Conservation (phyloP, 768 basidiomycete genomes). For the Lactarius trivialis region DNA sequence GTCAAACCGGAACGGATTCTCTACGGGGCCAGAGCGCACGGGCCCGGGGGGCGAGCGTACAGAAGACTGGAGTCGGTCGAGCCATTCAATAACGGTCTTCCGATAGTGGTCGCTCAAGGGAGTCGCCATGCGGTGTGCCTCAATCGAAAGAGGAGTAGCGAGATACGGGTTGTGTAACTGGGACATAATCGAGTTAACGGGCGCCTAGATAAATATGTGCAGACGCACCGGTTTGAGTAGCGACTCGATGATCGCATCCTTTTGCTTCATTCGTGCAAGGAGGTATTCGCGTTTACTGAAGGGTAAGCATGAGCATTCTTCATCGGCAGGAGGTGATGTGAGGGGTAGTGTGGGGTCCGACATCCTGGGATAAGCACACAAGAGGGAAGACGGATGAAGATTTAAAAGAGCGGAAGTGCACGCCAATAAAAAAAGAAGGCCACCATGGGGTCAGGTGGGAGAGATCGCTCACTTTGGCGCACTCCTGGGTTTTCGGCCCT, state of each 20-base stretch:
- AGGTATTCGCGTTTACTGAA: slow-evolving; percentile 81
- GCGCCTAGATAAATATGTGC: neutral
- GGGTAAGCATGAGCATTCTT: slow-evolving; percentile 27
- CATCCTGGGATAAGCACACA: neutral
- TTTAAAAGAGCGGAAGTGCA: slow-evolving; percentile 26
- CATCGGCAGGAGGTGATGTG: slow-evolving; percentile 4
- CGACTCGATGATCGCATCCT: slow-evolving; percentile 79
- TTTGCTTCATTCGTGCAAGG: slow-evolving; percentile 79
- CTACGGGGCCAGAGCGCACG: slow-evolving; percentile 36
- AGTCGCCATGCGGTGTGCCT: slow-evolving; percentile 71
- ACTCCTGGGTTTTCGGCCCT: slow-evolving; percentile 71
- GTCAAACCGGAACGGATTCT: slow-evolving; percentile 38
- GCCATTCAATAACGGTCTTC: slow-evolving; percentile 63
- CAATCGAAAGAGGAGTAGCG: slow-evolving; percentile 73
- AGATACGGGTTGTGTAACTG: slow-evolving; percentile 77
- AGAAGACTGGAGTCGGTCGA: slow-evolving; percentile 60
- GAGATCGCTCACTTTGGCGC: slow-evolving; percentile 68
- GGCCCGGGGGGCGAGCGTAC: slow-evolving; percentile 48
- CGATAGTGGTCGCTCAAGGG: slow-evolving; percentile 70
- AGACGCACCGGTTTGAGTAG: slow-evolving; percentile 62
- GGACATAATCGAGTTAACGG: neutral
- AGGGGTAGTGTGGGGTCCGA: neutral
- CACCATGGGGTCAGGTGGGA: neutral
- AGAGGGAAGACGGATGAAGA: slow-evolving; percentile 24
- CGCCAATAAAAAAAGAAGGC: slow-evolving; percentile 3